These are phyloP conservation scores for Botryotinia calthae DNA, from an alignment of 2,329 filamentous ascomycete species.

Conservation along the genomic window DNA sequence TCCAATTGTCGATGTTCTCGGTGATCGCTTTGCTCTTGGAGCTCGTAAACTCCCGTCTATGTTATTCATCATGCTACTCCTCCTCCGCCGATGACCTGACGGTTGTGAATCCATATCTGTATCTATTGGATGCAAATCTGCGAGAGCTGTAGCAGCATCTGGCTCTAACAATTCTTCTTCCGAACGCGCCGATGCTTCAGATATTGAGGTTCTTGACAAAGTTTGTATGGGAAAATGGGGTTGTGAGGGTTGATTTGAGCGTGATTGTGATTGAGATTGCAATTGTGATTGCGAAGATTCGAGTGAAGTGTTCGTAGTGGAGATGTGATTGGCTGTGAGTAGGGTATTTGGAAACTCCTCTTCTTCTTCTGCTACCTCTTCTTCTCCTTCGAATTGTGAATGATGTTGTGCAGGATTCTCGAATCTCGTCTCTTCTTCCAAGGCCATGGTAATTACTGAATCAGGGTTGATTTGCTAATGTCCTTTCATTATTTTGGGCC, in stretches of 20 bases:
- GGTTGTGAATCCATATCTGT: conserved; percentile 30
- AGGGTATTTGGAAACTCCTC: background rate
- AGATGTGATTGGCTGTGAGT: background rate
- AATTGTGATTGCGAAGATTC: background rate
- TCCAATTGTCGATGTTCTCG: conserved; percentile 25
- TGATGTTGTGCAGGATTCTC: conserved; percentile 5
- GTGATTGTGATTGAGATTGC: background rate
- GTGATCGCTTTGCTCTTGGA: conserved; percentile 22
- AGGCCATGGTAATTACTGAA: conserved; percentile 8
- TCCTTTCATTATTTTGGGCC: conserved; percentile 10
- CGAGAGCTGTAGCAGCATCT: conserved; percentile 31
- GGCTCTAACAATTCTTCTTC: conserved; percentile 27
- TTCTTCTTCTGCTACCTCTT: background rate
- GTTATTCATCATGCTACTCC: conserved; percentile 37
- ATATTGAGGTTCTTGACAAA: conserved; percentile 25
- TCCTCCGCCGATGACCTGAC: conserved; percentile 37
- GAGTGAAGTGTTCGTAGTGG: conserved; percentile 5
- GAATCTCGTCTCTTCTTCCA: background rate
- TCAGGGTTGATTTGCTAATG: conserved; percentile 10
- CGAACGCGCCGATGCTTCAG: conserved; percentile 23
- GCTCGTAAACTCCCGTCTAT: conserved; percentile 24
- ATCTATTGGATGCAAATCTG: conserved; percentile 26
- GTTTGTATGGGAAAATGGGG: conserved; percentile 24
- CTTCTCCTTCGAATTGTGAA: conserved; percentile 8
- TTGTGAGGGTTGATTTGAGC: background rate